A percentile compares a stretch with the other conserved stretches of the same genome.
These are phyloP conservation scores for Aureobasidium sp. DNA, from an alignment of 2,329 filamentous ascomycete genomes.

Conservation along the genomic window DNA sequence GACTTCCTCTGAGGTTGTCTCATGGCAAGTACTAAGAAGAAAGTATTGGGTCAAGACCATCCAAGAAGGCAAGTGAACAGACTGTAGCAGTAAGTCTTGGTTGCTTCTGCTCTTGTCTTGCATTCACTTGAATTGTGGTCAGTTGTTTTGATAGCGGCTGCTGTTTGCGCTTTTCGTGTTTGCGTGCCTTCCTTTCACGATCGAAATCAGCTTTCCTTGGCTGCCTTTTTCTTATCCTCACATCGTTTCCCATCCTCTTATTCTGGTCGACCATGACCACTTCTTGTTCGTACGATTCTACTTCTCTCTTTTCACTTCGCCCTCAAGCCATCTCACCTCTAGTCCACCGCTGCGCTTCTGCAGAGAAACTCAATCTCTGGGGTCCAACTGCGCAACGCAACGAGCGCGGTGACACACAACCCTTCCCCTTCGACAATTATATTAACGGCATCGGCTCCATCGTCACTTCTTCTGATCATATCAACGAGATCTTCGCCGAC, in stretches of 20 bases:
- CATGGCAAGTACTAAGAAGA: neutral
- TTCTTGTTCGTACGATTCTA: neutral
- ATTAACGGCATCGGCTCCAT: neutral
- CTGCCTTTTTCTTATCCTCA: neutral
- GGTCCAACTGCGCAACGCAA: neutral
- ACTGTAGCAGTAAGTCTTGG: neutral
- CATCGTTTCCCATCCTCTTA: neutral
- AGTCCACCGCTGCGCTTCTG: neutral
- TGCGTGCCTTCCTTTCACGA: neutral
- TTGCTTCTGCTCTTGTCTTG: neutral
- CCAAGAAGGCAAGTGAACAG: neutral
- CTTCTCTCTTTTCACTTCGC: neutral
- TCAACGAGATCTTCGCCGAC: neutral
- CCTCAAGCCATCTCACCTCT: neutral
- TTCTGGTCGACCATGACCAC: neutral
- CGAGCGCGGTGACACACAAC: neutral
- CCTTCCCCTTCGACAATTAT: neutral
- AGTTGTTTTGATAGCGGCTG: neutral
- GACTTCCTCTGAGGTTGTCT: neutral
- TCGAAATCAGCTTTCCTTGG: neutral
- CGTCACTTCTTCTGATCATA: neutral
- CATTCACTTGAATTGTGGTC: neutral
- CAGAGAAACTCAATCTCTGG: slow-evolving; percentile 7
- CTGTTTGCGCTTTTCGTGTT: neutral
- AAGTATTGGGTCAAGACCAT: neutral